Base-by-base conservation (phyloP, 495 filamentous ascomycete genomes). In the Neurospora hispaniola region DNA sequence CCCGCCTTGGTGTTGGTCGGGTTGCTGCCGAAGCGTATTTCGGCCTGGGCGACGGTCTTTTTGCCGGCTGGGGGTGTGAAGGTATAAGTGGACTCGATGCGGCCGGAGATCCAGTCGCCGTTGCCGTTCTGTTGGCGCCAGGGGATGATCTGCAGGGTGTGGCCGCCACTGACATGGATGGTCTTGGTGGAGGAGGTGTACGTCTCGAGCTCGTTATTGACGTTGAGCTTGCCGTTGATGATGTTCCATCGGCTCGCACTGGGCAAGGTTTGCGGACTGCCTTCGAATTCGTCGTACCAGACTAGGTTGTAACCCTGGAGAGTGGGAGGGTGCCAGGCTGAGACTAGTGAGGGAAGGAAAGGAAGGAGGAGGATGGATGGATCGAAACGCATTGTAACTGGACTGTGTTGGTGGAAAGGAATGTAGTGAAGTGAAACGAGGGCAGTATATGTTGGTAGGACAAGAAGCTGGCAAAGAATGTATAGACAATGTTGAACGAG, bases 101-200 rank as follows among this genome's bases (percentile, higher is more conserved):
- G 82, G 20, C 82, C 85, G 14, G 85, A 87, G 0, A 84, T 86
- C 85, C 86, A 88, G 40, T 74, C 48, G 12, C 80, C 79, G 6
- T 66, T 23, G 5, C 72, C 71, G 72, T 74, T 74, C 41, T 76
- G 69, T 72, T 83, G 75, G 42, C 74, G 71, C 76, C 79, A 83
- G 42, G 85, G 85, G 6, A 85, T 80, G 71, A 86, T 75, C 77
- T 85, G 83, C 7, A 87, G 77, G 1, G 84, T 85, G 41, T 74
- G 48, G 42, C 80, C 81, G 35, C 84, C 84, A 72, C 82, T 83
- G 14, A 80, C 72, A 75, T 85, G 81, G n/a, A 83, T 78, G 73
- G 85, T 81, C 40, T 72, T 72, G 48, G 73, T 73, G 71, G 76
- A 80, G 35, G 74, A 74, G 35, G 75, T 74, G 81, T 86, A 87